phyloP scores from a whole-genome alignment of 306 rosid species.

The Crataegus laevigata region DNA sequence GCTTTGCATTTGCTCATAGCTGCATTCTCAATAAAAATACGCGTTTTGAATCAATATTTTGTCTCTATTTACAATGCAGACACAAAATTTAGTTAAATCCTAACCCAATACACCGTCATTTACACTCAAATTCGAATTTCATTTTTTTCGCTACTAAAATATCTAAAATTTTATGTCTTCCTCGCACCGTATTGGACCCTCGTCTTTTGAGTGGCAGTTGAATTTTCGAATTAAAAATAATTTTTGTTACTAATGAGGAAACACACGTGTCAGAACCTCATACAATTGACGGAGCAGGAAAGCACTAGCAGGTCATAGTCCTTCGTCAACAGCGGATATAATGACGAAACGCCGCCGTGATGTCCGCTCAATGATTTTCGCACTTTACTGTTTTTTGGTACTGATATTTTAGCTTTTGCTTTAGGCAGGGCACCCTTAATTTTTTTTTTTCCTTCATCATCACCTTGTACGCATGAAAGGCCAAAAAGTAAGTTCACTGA shows the following conservation, averaged over 20 bases:
- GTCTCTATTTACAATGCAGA: neutral
- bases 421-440: neutral
- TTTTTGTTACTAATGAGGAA: neutral
- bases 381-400: neutral
- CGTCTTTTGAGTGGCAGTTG: neutral
- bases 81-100: no score
- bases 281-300: no score
- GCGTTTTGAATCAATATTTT: constrained; percentile 5
- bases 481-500: neutral
- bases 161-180: neutral
- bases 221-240: neutral
- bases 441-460: neutral
- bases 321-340: neutral
- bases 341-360: constrained; percentile 2
- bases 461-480: neutral
- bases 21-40: neutral
- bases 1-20: constrained; percentile 4
- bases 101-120: no score
- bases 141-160: no score
- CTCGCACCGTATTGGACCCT: neutral
- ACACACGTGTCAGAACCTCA: neutral
- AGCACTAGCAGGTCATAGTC: neutral
- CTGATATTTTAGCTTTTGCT: neutral
- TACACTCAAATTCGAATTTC: no score
- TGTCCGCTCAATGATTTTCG: neutral